Evolutionary conservation across 371 early-diverging fungal species (phyloP).

Genomic region (Mortierella sp.): DNA sequence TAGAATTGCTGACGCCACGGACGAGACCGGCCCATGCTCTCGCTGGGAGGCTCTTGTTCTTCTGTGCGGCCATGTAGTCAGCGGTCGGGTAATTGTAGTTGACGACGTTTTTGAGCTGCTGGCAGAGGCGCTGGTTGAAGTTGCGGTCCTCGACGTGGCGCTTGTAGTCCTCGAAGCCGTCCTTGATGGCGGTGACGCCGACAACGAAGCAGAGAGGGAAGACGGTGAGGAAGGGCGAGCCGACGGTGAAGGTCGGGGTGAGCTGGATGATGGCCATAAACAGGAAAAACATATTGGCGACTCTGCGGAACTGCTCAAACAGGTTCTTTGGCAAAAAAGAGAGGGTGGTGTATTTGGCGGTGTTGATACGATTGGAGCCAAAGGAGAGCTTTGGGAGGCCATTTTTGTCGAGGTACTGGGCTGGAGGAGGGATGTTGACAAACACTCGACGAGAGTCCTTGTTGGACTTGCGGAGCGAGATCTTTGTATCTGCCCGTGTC

Average conservation of each 20-base stretch:
- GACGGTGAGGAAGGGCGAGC: conserved; percentile 81
- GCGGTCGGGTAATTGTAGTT: conserved; percentile 77
- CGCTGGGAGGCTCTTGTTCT: conserved; percentile 9
- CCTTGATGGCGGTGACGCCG: conserved; percentile 92
- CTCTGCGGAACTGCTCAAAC: conserved; percentile 95
- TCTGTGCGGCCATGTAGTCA: conserved; percentile 19
- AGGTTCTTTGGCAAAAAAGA: conserved; percentile 97
- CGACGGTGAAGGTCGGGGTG: conserved; percentile 84
- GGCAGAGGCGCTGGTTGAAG: conserved; percentile 82
- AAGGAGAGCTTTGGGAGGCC: conserved; percentile 66
- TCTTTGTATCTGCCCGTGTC: conserved; percentile 55
- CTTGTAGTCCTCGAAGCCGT: conserved; percentile 96
- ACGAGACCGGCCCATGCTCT: conserved; percentile 26
- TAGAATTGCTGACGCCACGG: conserved; percentile 16
- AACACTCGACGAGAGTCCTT: conserved; percentile 72
- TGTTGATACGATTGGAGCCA: conserved; percentile 79
- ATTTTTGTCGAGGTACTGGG: conserved; percentile 63
- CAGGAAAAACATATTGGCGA: conserved; percentile 98
- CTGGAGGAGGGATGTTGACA: conserved; percentile 75
- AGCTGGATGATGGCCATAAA: conserved; percentile 93
- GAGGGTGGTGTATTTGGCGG: conserved; percentile 93
- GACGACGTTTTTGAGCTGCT: conserved; percentile 77
- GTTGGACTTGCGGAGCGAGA: conserved; percentile 52
- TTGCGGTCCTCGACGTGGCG: conserved; percentile 91
- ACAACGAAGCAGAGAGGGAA: conserved; percentile 93